Base-by-base conservation (phyloP, 1,284 basidiomycete genomes). In the Trametes hirsuta region DNA sequence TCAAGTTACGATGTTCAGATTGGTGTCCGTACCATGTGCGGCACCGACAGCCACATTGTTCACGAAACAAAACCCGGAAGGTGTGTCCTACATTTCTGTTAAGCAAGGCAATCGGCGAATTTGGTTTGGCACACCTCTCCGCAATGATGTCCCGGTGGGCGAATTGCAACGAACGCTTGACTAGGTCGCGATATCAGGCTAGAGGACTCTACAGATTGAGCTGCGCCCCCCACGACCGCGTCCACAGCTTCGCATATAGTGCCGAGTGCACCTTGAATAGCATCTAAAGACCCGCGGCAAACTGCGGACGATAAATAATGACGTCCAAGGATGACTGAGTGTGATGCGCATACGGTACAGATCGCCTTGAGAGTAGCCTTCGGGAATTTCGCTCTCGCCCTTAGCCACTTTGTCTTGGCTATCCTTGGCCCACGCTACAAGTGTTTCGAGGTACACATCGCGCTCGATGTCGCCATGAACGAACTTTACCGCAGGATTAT, bases 11-110 rank as follows among this genome's bases (percentile, higher is more conserved):
- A 45, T 12, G 12, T n/a, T 10, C 1, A 30, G 24, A 6, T 8
- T 40, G 4, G 15, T 18, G 46, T 30, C 64, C 75, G 55, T 68
- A 92, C 93, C 96, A 72, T 98, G 94, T 18, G 95, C 92, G 24
- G 95, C 93, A 0, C 85, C 95, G 3, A 98, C 85, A 1, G 90
- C 87, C 0, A 96, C 93, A 69, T 98, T 98, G 71, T 98, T 98
- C 41, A 97, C 84, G 70, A 97, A 94, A 75, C 94, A 98, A 74
- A 95, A 96, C 0, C 96, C 97, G 8, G 88, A 90, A 0, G 96
- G 96, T 0, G 84, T 85, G 63, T 94, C 86, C 74, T 74, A 35
- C 0, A 42, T 35, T 25, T 18, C 11, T 14, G 2, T 18, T 58
- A 4, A 54, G 52, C 12, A 46, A 21, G 11, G 22, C 14, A 45